These are phyloP conservation scores for Fagopyrum homotropicum DNA, from an alignment of 148 eudicot genomes.

Conservation along the genomic window DNA sequence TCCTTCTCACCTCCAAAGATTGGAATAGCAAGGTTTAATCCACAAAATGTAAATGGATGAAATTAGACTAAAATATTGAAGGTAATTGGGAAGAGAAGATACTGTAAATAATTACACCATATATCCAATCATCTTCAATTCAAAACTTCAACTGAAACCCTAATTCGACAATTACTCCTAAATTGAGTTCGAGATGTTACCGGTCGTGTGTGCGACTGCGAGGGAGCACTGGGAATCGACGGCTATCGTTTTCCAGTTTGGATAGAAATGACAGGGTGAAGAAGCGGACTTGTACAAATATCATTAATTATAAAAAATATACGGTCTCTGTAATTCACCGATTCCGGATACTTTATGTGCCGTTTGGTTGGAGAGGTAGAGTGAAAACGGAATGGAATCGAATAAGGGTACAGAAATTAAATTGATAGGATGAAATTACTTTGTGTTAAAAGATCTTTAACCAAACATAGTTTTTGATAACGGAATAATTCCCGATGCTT, in stretches of 20 bases:
- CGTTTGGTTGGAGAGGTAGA: too few species aligned
- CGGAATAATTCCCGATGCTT: too few species aligned
- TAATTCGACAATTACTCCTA: background rate
- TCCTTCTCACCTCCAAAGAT: background rate
- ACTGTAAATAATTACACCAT: background rate
- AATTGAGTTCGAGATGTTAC: background rate
- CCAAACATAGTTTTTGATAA: too few species aligned
- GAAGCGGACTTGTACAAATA: background rate
- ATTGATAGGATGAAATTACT: too few species aligned
- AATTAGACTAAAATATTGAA: background rate
- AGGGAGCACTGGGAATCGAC: background rate
- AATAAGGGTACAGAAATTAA: too few species aligned
- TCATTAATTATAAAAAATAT: too few species aligned
- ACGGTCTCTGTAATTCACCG: too few species aligned
- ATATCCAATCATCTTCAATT: background rate
- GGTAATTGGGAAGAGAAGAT: too few species aligned
- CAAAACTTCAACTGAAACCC: background rate
- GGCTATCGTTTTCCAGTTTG: background rate
- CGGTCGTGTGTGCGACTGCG: background rate
- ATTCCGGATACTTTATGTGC: too few species aligned
- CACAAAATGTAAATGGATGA: background rate
- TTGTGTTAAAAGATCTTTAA: too few species aligned
- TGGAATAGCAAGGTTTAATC: background rate
- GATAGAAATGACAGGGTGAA: conserved; percentile 2
- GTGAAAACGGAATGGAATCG: too few species aligned